phyloP scores from a whole-genome alignment of 2,329 filamentous ascomycete genomes.

The Chaetothyriales sp. region DNA sequence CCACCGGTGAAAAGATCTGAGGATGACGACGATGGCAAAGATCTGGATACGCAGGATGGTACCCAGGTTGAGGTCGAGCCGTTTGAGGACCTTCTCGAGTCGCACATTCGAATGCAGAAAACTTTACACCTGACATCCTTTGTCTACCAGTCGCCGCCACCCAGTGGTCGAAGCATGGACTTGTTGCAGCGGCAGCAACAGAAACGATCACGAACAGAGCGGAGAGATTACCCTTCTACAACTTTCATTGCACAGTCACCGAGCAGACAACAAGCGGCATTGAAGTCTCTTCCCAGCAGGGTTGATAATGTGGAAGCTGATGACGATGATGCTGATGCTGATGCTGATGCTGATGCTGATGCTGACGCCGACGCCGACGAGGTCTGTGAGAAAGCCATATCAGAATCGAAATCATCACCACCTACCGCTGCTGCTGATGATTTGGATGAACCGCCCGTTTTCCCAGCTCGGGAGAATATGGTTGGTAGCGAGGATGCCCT shows the following conservation, averaged over 20 bases:
- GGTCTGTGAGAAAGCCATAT: neutral
- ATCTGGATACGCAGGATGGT: conserved; percentile 3
- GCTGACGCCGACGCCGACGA: too few species aligned
- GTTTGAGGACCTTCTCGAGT: conserved; percentile 24
- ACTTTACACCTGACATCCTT: conserved; percentile 23
- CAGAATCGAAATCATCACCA: neutral
- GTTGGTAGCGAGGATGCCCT: conserved; percentile 38
- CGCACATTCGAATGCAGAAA: conserved; percentile 25
- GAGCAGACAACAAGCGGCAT: conserved; percentile 6
- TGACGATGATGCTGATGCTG: too few species aligned
- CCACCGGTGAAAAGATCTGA: conserved; percentile 2
- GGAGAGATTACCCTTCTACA: neutral
- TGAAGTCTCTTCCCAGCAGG: conserved; percentile 4
- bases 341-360: too few species aligned
- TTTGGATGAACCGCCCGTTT: neutral
- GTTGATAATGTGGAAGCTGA: neutral
- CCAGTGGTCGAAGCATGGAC: neutral
- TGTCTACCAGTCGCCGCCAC: conserved; percentile 17
- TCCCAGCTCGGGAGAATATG: too few species aligned
- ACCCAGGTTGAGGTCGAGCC: conserved; percentile 11
- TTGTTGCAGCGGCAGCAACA: too few species aligned
- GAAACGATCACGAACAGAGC: neutral
- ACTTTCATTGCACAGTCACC: conserved; percentile 6
- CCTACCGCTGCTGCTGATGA: neutral
- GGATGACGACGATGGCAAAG: neutral